Evolutionary conservation across 352 stramenopile genomes (phyloP).

Genomic region (Globisporangium megalacanthum): DNA sequence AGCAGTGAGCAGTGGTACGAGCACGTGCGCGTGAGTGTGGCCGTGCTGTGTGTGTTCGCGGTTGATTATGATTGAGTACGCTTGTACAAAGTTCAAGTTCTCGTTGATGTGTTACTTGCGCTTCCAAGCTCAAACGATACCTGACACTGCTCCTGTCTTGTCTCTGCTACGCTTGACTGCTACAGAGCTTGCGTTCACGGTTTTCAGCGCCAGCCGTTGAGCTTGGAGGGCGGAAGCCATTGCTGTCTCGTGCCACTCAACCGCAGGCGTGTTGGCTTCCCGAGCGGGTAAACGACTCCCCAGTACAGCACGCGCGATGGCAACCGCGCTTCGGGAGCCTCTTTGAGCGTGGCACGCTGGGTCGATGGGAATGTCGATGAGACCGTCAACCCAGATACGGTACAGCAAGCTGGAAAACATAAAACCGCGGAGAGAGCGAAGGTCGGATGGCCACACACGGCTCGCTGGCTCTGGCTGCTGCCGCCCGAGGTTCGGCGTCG

Average conservation of each 20-base stretch:
- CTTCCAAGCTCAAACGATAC: not conserved
- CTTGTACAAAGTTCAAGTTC: no score
- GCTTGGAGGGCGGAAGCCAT: not conserved
- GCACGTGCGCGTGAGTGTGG: no score
- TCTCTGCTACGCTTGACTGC: not conserved
- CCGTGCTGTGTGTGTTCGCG: no score
- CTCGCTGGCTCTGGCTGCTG: no score
- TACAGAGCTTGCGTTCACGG: not conserved
- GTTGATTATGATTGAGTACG: no score
- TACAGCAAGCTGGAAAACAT: not conserved
- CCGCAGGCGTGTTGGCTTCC: not conserved
- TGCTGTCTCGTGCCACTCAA: not conserved
- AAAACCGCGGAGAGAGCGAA: not conserved
- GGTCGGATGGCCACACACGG: not conserved
- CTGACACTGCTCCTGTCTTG: not conserved
- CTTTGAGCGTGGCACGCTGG: not conserved
- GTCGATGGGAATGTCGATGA: not conserved
- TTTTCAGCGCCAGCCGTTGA: not conserved
- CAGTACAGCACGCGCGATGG: not conserved
- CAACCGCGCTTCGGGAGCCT: not conserved
- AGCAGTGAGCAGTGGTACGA: no score
- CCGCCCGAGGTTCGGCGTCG: not conserved
- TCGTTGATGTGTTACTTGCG: not conserved
- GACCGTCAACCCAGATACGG: not conserved
- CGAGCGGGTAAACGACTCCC: not conserved